These are phyloP conservation scores for Candolleomyces aberdarensis DNA, from an alignment of 768 basidiomycete genomes.

Conservation along the genomic window DNA sequence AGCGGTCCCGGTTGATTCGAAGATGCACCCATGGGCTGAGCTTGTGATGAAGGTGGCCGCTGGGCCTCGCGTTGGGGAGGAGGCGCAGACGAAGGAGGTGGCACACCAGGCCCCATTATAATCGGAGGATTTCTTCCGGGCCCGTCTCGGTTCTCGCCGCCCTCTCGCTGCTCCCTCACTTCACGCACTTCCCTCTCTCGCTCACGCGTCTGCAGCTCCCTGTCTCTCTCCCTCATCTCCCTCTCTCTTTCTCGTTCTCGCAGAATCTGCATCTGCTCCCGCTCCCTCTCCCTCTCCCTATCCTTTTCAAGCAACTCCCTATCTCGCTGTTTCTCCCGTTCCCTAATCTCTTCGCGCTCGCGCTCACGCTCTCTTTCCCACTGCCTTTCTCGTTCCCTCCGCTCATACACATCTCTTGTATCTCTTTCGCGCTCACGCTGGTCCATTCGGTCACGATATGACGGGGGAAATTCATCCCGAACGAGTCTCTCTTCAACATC, in stretches of 20 bases:
- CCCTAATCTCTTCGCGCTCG: slow-evolving; percentile 1
- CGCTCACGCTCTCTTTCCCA: background rate
- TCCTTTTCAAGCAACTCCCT: background rate
- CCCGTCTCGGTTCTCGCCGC: background rate
- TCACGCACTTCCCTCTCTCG: background rate
- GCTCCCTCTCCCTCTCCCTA: slow-evolving; percentile 1
- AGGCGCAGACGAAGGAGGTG: background rate
- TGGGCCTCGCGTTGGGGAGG: background rate
- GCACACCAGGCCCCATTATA: slow-evolving; percentile 9
- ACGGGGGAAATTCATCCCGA: too few species aligned
- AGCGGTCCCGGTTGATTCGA: slow-evolving; percentile 6
- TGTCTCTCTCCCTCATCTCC: slow-evolving; percentile 1
- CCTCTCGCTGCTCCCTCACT: background rate
- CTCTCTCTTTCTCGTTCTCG: slow-evolving; percentile 10
- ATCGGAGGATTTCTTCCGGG: background rate
- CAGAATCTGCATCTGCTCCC: background rate
- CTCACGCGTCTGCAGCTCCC: background rate
- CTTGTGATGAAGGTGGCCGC: background rate
- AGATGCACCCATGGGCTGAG: background rate
- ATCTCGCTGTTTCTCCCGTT: background rate
- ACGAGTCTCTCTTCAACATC: too few species aligned
- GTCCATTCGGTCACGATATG: too few species aligned
- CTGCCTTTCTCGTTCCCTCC: background rate
- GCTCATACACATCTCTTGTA: background rate
- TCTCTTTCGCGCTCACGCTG: too few species aligned